A percentile compares a stretch with the other conserved stretches of the same genome.
Conservation (phyloP, 352 stramenopile genomes). For the Pythium phragmiticola region DNA sequence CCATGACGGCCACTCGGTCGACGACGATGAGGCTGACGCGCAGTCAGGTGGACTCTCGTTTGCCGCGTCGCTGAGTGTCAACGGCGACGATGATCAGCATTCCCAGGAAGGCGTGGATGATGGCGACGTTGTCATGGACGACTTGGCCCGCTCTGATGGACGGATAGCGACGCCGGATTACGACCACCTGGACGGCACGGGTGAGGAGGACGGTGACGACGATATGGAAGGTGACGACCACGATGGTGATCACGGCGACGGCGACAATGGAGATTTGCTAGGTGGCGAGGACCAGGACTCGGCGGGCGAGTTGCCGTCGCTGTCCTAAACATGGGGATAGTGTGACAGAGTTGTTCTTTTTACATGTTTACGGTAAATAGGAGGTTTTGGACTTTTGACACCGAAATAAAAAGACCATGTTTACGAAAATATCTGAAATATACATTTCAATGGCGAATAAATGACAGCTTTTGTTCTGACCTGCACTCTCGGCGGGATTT, state of each 20-base stretch:
- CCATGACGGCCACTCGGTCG: slow-evolving; percentile 15
- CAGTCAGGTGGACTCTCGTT: slow-evolving; percentile 19
- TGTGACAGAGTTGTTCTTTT: slow-evolving; percentile 5
- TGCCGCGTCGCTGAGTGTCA: slow-evolving; percentile 19
- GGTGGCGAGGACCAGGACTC: slow-evolving; percentile 38
- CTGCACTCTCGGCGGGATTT: slow-evolving; percentile 11
- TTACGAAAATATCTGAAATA: slow-evolving; percentile 5
- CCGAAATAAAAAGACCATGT: neutral
- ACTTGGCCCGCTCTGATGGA: neutral
- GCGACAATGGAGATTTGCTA: slow-evolving; percentile 22
- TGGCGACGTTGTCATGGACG: slow-evolving; percentile 11
- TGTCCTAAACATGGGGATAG: slow-evolving; percentile 12
- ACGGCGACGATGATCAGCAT: slow-evolving; percentile 15
- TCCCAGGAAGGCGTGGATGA: slow-evolving; percentile 14
- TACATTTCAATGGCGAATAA: slow-evolving; percentile 5
- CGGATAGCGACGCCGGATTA: slow-evolving; percentile 23
- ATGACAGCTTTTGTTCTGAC: slow-evolving; percentile 19
- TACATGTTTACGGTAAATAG: slow-evolving; percentile 16
- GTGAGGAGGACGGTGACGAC: slow-evolving; percentile 34
- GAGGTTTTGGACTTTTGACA: slow-evolving; percentile 3
- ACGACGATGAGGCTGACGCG: slow-evolving; percentile 15
- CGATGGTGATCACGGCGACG: slow-evolving; percentile 16
- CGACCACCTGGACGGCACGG: slow-evolving; percentile 14
- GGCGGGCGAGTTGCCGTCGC: slow-evolving; percentile 14
- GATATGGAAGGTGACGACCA: slow-evolving; percentile 26